Evolutionary conservation across 1,139 yeast genomes (phyloP).

Genomic region (Zygoascus sp.): DNA sequence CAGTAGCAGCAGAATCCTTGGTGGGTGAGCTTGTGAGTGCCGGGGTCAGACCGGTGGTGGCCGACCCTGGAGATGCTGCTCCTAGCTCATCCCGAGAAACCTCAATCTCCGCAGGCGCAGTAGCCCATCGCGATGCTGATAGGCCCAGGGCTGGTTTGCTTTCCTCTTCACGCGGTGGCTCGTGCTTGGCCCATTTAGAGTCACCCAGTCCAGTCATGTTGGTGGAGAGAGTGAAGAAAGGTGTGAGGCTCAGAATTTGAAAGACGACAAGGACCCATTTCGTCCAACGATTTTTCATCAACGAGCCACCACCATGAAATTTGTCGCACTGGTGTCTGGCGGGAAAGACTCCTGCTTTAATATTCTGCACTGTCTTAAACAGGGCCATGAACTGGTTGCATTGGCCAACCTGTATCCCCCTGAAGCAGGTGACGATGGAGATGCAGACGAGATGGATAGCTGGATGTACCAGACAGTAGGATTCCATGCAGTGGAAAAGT

Average conservation of each 20-base stretch:
- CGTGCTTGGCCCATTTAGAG: conserved; percentile 5
- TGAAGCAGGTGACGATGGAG: conserved; percentile 36
- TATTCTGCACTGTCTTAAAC: conserved; percentile 71
- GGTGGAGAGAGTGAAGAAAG: neutral
- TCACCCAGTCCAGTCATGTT: conserved; percentile 7
- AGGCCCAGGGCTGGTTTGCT: neutral
- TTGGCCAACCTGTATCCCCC: conserved; percentile 79
- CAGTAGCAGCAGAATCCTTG: no score
- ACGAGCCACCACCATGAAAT: conserved; percentile 56
- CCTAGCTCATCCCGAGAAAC: neutral
- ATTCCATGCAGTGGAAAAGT: conserved; percentile 64
- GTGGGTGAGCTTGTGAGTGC: no score
- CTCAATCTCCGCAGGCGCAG: neutral
- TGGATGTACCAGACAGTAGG: conserved; percentile 99
- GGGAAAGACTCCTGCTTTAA: conserved; percentile 95
- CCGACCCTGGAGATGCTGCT: neutral
- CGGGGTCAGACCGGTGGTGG: neutral
- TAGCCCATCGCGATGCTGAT: conserved; percentile 2
- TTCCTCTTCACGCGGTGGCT: neutral
- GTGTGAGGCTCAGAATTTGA: conserved; percentile 3
- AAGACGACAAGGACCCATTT: neutral
- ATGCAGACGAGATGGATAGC: conserved; percentile 71
- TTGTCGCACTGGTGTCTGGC: conserved; percentile 87
- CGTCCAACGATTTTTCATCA: neutral
- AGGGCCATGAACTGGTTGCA: conserved; percentile 82